Evolutionary conservation across 169 alveolate genomes (phyloP).

Genomic region (Plasmodium cynomolgi): DNA sequence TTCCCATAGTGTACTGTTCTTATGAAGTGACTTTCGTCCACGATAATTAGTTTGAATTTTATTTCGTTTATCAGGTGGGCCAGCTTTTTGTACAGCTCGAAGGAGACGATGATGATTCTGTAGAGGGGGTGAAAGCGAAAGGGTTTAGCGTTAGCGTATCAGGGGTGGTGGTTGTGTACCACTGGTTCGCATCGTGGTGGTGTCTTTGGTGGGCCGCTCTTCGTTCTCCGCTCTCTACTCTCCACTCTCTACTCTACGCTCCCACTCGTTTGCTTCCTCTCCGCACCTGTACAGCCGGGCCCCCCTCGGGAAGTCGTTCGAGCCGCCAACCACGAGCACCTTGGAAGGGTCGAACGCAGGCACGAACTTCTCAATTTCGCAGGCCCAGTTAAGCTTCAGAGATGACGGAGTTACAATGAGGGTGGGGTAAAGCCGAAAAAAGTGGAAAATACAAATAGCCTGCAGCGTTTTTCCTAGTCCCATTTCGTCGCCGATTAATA

Average conservation of each 20-base stretch:
- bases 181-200: not conserved
- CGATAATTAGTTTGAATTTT: conserved; percentile 26
- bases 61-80: conserved; percentile 12
- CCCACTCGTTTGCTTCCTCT: too few species aligned
- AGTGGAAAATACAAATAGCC: conserved; percentile 88
- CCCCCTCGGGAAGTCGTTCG: conserved; percentile 68
- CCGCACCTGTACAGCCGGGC: not conserved
- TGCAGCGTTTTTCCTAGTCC: conserved; percentile 96
- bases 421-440: conserved; percentile 89
- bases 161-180: not conserved
- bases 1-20: conserved; percentile 57
- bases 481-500: conserved; percentile 96
- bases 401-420: conserved; percentile 95
- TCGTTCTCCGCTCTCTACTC: not conserved
- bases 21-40: conserved; percentile 57
- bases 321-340: conserved; percentile 94
- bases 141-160: not conserved
- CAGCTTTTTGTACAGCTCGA: conserved; percentile 27
- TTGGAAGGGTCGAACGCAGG: conserved; percentile 89
- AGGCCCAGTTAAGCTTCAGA: conserved; percentile 95
- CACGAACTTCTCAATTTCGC: conserved; percentile 94
- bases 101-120: conserved; percentile 40
- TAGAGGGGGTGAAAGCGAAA: not conserved
- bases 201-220: not conserved
- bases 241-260: too few species aligned